These are phyloP conservation scores for Diaporthe ilicicola DNA, from an alignment of 2,329 filamentous ascomycete species.

Conservation along the genomic window DNA sequence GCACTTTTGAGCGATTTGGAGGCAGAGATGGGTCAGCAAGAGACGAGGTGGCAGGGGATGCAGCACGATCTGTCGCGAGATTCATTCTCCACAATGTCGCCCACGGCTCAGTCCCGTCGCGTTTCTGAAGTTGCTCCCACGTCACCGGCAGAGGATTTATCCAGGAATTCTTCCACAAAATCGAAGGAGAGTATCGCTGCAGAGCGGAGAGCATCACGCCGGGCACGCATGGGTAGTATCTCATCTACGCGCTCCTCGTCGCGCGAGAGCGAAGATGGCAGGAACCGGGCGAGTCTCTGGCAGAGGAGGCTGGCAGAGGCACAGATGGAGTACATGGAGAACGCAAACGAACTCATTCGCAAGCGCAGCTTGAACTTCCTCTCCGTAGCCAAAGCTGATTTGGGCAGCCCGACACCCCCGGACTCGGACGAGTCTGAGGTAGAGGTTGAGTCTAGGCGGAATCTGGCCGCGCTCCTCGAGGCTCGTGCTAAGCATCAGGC, in stretches of 20 bases:
- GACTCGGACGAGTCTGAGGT: slow-evolving; percentile 60
- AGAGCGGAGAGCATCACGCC: slow-evolving; percentile 50
- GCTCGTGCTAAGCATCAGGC: slow-evolving; percentile 27
- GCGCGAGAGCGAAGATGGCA: slow-evolving; percentile 40
- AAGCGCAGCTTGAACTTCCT: slow-evolving; percentile 51
- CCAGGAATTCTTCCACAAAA: slow-evolving; percentile 7
- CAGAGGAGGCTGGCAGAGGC: slow-evolving; percentile 56
- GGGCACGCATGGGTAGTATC: slow-evolving; percentile 46
- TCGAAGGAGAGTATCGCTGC: slow-evolving; percentile 41
- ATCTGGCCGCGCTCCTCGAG: slow-evolving; percentile 33
- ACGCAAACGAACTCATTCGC: slow-evolving; percentile 47
- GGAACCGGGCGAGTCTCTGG: slow-evolving; percentile 49
- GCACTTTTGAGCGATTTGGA: slow-evolving; percentile 67
- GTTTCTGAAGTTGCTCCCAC: slow-evolving; percentile 35
- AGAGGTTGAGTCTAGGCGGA: slow-evolving; percentile 40
- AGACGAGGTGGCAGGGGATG: slow-evolving; percentile 67
- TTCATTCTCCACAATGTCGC: slow-evolving; percentile 54
- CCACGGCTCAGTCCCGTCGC: slow-evolving; percentile 2
- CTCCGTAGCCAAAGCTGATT: slow-evolving; percentile 47
- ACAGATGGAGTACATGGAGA: slow-evolving; percentile 54
- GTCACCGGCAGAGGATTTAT: not conserved
- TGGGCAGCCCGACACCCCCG: slow-evolving; percentile 63
- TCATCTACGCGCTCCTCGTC: slow-evolving; percentile 32
- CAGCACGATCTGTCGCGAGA: slow-evolving; percentile 60
- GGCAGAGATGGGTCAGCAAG: slow-evolving; percentile 68